phyloP scores from a whole-genome alignment of 805 yeast genomes.

The Blastobotrys chiropterorum region DNA sequence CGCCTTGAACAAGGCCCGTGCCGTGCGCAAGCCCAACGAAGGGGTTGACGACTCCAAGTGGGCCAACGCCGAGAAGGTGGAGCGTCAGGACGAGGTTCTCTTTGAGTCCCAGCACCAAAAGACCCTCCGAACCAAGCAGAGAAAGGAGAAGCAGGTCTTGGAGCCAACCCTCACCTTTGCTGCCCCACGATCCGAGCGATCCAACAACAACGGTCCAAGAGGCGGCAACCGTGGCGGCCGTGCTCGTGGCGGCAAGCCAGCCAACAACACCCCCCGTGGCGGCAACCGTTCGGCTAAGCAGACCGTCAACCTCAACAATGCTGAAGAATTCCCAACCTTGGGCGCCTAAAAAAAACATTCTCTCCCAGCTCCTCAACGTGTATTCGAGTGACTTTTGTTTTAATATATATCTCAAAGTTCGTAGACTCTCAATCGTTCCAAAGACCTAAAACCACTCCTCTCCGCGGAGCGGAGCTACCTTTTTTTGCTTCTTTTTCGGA shows the following conservation, averaged over 20 bases:
- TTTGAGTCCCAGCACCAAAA: conserved; percentile 57
- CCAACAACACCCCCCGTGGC: conserved; percentile 19
- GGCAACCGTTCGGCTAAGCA: conserved; percentile 28
- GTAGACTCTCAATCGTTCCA: not conserved
- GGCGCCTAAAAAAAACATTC: conserved; percentile 18
- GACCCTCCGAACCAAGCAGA: conserved; percentile 63
- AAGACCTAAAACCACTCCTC: too few relatives aligned
- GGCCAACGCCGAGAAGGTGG: conserved; percentile 51
- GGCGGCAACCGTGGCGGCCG: conserved; percentile 25
- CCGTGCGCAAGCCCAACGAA: conserved; percentile 45
- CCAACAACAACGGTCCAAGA: conserved; percentile 29
- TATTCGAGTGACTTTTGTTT: too few relatives aligned
- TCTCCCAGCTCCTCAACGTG: not conserved
- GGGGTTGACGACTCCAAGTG: conserved; percentile 45
- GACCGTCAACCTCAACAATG: conserved; percentile 20
- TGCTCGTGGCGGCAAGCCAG: conserved; percentile 24
- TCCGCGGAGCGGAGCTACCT: too few relatives aligned
- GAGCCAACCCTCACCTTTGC: conserved; percentile 68
- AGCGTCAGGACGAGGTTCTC: conserved; percentile 55
- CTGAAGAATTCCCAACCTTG: conserved; percentile 25
- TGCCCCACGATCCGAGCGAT: conserved; percentile 34
- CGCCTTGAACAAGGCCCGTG: conserved; percentile 22
- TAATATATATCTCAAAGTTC: not conserved
- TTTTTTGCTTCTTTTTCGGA: too few relatives aligned
- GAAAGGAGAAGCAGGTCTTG: conserved; percentile 74